Evolutionary conservation across 331 rosid species (phyloP).

Genomic region (Ulmus americana): DNA sequence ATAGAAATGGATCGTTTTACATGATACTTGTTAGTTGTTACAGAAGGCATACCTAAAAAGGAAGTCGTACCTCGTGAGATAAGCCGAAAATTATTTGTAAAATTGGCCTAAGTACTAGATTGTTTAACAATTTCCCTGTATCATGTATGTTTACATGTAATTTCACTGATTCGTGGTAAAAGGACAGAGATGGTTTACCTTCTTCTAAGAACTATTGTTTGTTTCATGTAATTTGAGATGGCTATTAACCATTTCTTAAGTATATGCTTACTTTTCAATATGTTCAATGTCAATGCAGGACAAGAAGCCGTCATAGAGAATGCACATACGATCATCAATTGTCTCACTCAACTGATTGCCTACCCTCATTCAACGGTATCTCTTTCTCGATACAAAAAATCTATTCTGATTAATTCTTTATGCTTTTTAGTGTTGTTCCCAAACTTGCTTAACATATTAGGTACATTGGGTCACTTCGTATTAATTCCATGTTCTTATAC

Average conservation of each 20-base stretch:
- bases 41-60: neutral
- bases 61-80: neutral
- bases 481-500: neutral
- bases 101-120: too few relatives aligned
- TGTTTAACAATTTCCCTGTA: too few relatives aligned
- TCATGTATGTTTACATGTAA: too few relatives aligned
- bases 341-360: conserved; percentile 51
- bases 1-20: neutral
- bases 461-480: neutral
- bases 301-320: conserved; percentile 63
- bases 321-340: conserved; percentile 52
- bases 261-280: conserved; percentile 7
- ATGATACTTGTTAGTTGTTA: too few relatives aligned
- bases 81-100: neutral
- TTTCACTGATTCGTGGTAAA: too few relatives aligned
- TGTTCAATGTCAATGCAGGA: conserved; percentile 50
- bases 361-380: conserved; percentile 86
- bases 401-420: conserved; percentile 16
- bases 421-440: conserved; percentile 4
- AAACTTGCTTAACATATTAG: neutral
- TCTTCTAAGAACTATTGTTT: too few relatives aligned
- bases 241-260: neutral
- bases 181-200: too few relatives aligned
- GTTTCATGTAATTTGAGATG: neutral
- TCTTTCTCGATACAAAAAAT: conserved; percentile 6